Evolutionary conservation across 1,139 yeast species (phyloP), one percentile per base, ranked within the genome.

Genomic region (Blastobotrys persicus): DNA sequence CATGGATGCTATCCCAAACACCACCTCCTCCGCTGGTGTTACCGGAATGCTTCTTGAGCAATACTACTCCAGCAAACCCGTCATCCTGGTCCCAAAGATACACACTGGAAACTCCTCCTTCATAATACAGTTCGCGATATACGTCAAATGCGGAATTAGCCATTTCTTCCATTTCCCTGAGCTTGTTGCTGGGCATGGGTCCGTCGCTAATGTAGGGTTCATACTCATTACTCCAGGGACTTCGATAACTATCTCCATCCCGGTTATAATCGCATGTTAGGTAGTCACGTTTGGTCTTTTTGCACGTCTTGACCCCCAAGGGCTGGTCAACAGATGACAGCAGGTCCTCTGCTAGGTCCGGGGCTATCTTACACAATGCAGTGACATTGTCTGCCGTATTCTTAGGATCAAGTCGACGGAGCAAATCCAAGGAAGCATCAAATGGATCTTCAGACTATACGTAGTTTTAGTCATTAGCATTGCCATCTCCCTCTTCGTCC

Each of bases 101-200:
- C n/a, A 85, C 95, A 50, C 92, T 83, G 1, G 95, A 85, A 41
- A 85, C 76, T 16, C 96, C 94, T 33, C 98, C 97, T 66, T 91
- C 98, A 66, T 89, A 92, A 72, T 92, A 92, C 60, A 92, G 72
- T 65, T 92, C 98, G 56, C 97, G 77, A 70, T 92, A 92, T 37
- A 92, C 79, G 62, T 91, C 98, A 66, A 92, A 88, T 7, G 97
- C 85, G 55, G 88, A 94, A 66, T 92, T 92, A 55, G 95, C 92
- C 57, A 82, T 76, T 23, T 79, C 65, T 68, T 92, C 98, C 60
- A 92, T 72, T 60, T 81, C 78, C 59, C 98, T 76, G 53, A 92
- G 73, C 31, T 72, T 71, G 1, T 71, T 71, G 11, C 88, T 77
- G 5, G 98, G 97, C 58, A 74, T 81, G 4, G 95, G 92, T 1